Evolutionary conservation across 306 rosid species (phyloP).

Genomic region (Rosa persica): DNA sequence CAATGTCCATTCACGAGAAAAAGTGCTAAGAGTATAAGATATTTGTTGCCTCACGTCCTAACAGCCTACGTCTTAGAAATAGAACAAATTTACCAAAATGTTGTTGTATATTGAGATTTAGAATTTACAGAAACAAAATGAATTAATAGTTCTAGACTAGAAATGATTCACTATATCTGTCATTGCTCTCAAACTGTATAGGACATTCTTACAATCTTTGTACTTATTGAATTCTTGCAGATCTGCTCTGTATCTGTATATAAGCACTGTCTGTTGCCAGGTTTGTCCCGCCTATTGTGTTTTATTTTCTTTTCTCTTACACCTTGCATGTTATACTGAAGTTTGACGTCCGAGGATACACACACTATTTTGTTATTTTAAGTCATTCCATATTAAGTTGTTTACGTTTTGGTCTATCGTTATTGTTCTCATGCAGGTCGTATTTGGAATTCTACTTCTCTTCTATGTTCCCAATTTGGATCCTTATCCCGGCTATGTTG

Average conservation of each 20-base stretch:
- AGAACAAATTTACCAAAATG: neutral
- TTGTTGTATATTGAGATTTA: neutral
- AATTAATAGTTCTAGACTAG: neutral
- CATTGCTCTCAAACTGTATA: neutral
- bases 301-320: neutral
- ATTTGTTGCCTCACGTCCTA: neutral
- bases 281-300: conserved; percentile 26
- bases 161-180: neutral
- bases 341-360: neutral
- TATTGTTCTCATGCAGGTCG: conserved; percentile 47
- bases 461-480: conserved; percentile 67
- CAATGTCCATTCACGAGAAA: neutral
- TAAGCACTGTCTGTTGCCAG: conserved; percentile 57
- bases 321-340: neutral
- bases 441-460: conserved; percentile 66
- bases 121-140: neutral
- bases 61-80: neutral
- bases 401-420: conserved; percentile 10
- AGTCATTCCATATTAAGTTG: neutral
- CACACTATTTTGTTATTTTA: neutral
- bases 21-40: neutral
- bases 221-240: conserved; percentile 44
- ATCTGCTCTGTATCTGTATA: conserved; percentile 48
- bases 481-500: conserved; percentile 58
- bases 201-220: conserved; percentile 16